Evolutionary conservation across 495 filamentous ascomycete species (phyloP), one percentile per base, ranked within the genome.

Genomic region (Aspergillus coremiiformis): DNA sequence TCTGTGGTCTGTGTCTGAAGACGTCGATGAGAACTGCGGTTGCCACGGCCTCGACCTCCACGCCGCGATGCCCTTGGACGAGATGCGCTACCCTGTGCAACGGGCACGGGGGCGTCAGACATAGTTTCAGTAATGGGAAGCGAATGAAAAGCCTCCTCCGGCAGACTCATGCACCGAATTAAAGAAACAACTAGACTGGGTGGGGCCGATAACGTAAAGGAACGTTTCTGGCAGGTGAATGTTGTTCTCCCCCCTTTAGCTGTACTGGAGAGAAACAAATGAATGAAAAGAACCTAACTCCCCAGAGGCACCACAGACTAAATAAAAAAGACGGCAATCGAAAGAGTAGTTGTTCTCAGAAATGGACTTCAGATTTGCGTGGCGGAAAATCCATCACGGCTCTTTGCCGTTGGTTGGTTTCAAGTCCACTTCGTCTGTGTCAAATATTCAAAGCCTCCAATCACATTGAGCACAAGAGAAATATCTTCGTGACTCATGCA

Each of bases 1-100:
- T 54, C 50, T 4, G 51, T 23, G 17, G 42, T 27, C 8, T 30
- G 53, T 9, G 53, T 44, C 45, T 58, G 54, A 6, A 20, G 43
- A 30, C 44, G 51, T 26, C 45, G 44, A 14, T 33, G 23, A 11
- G 48, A 15, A 20, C 24, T 27, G 24, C 62, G 66, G 44, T 62
- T 61, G 20, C 57, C 51, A 53, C 64, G 61, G 45, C 66, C 67
- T 52, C 66, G 61, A 49, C 63, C 61, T 57, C 67, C 63, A 47
- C 69, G 66, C 55, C 66, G 53, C 9, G 53, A 49, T 3, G 61
- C 47, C 39, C 61, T 61, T 5, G 66, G 54, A 8, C 66, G 69
- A n/a, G 67, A 46, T 27, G 67, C 46, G 46, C 30, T 57, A 32
- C 56, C 52, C 20, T 58, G 56, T 19, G 57, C 48, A n/a, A 53